Evolutionary conservation across 1,284 basidiomycete genomes (phyloP).

Genomic region (Ustilago xerochloae): DNA sequence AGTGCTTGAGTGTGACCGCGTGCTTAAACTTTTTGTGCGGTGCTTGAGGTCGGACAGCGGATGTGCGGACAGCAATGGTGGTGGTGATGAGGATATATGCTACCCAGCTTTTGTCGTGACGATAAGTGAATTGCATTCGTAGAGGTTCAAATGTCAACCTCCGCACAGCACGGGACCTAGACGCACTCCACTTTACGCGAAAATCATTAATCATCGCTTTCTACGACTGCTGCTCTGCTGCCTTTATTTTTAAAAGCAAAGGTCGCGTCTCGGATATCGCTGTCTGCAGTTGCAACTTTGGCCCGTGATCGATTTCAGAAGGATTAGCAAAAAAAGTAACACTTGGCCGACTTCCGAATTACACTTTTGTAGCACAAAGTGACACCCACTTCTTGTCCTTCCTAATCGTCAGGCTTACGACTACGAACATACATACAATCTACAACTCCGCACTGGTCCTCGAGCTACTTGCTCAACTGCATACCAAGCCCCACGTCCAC

Average conservation of each 20-base stretch:
- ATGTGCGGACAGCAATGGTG: too few relatives aligned
- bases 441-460: constrained; percentile 1
- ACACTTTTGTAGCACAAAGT: constrained; percentile 9
- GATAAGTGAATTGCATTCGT: constrained; percentile 3
- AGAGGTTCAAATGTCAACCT: not conserved
- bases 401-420: not conserved
- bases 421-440: not conserved
- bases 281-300: constrained; percentile 7
- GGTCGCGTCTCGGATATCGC: constrained; percentile 3
- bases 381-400: not conserved
- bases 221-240: not conserved
- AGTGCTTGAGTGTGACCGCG: not conserved
- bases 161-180: constrained; percentile 7
- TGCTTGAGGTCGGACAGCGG: too few relatives aligned
- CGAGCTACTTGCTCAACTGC: constrained; percentile 1
- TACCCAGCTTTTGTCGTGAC: constrained; percentile 19
- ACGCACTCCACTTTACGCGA: constrained; percentile 34
- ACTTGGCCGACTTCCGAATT: constrained; percentile 25
- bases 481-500: not conserved
- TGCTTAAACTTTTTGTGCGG: not conserved
- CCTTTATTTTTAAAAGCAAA: not conserved
- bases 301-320: constrained; percentile 3
- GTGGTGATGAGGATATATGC: constrained; percentile 23
- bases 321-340: constrained; percentile 5
- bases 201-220: not conserved